Conservation (phyloP, 306 rosid species). For the Prunus kanzakura region DNA sequence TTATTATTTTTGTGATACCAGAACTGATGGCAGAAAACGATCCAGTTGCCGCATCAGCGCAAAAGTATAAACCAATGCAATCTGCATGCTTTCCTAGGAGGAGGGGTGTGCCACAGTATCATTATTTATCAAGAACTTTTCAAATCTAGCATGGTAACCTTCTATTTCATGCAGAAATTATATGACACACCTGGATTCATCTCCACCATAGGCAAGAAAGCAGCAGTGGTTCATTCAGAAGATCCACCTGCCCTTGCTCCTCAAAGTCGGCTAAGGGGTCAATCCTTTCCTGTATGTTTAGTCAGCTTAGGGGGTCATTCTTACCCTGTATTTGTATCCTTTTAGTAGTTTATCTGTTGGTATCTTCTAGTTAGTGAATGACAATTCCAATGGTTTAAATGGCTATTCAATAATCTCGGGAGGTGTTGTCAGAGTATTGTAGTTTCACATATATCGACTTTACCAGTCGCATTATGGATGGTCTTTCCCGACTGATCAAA, state of each 20-base stretch:
- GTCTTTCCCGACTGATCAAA: too few relatives aligned
- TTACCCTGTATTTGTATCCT: not conserved
- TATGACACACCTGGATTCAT: conserved; percentile 95
- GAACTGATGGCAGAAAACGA: conserved; percentile 73
- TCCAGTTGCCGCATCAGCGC: conserved; percentile 94
- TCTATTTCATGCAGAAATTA: conserved; percentile 51
- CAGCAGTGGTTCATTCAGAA: conserved; percentile 78
- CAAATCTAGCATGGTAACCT: not conserved
- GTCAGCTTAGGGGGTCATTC: conserved; percentile 72
- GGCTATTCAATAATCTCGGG: too few relatives aligned
- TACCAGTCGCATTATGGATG: too few relatives aligned
- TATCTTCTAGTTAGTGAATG: too few relatives aligned
- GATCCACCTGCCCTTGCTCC: conserved; percentile 93
- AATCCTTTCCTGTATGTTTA: conserved; percentile 57
- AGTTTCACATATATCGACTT: too few relatives aligned
- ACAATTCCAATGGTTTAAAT: too few relatives aligned
- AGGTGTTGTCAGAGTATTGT: too few relatives aligned
- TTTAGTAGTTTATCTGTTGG: too few relatives aligned
- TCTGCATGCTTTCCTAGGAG: conserved; percentile 97
- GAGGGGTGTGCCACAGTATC: conserved; percentile 58
- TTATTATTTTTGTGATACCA: conserved; percentile 28
- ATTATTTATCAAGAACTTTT: not conserved
- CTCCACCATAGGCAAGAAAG: conserved; percentile 81
- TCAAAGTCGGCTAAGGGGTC: conserved; percentile 84
- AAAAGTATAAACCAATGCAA: conserved; percentile 83